Evolutionary conservation across 345 rosid species (phyloP).

Genomic region (Eucalyptus erythrocorys): DNA sequence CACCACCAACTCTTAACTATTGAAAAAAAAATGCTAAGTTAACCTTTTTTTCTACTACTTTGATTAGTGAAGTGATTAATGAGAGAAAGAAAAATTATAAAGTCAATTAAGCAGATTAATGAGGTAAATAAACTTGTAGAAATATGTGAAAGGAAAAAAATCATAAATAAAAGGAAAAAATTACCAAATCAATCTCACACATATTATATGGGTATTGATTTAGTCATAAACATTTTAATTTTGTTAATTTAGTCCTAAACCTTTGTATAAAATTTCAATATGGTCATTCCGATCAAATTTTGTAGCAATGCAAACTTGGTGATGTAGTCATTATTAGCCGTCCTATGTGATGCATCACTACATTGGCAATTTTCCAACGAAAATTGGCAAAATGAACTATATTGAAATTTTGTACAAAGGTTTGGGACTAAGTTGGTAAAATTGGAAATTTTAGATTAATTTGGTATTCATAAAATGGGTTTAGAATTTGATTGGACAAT

Average conservation of each 20-base stretch:
- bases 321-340: neutral
- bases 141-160: neutral
- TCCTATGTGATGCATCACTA: neutral
- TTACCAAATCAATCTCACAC: neutral
- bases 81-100: neutral
- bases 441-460: neutral
- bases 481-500: neutral
- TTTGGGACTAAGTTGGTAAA: too few species aligned
- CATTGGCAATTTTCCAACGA: neutral
- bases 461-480: accelerated
- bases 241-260: too few species aligned
- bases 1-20: neutral
- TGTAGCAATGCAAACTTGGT: accelerated
- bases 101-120: neutral
- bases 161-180: neutral
- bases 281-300: neutral
- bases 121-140: neutral
- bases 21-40: neutral
- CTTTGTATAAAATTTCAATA: too few species aligned
- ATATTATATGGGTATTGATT: too few species aligned
- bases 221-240: accelerated
- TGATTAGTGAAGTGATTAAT: neutral
- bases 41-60: neutral
- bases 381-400: neutral
- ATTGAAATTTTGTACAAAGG: too few species aligned